Base-by-base conservation (phyloP, 164 flowering plant species). In the Pachysandra terminalis region DNA sequence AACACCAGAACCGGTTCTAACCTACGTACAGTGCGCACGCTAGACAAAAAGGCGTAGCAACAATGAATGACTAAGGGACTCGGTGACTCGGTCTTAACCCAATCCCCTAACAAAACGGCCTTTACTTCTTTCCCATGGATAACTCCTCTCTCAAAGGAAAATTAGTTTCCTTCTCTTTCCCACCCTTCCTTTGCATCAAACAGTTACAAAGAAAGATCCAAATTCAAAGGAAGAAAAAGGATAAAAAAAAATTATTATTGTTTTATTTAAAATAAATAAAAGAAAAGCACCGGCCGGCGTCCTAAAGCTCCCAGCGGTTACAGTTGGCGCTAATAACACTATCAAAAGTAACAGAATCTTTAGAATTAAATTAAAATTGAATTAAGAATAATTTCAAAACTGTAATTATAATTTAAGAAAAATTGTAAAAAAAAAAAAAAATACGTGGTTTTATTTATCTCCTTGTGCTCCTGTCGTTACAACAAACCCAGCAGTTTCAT, bases 91-190 rank as follows among this genome's bases (percentile, higher is more conserved):
- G 74, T 71, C 75, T 66, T n/a, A 64, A 51, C 14, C 61, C 60
- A 32, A 32, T 70, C 65, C 49, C 59, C 68, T 65, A 63, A 69
- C 66, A 65, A 70, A 64, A 64, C 75, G 73, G 68, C 77, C 68
- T 66, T 75, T 61, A 75, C 66, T 70, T 27, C n/a, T n/a, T n/a
- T n/a, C 25, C 77, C 73, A 45, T 48, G 65, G 26, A 69, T 60
- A 64, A 45, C 74, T 69, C 70, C 81, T 24, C 68, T 66, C 69
- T 57, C 68, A 59, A 59, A 37, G 68, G 72, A 41, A 66, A 37
- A 73, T 81, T 77, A 61, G 74, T 76, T 83, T 72, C 77, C 35
- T 56, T 60, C 64, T 22, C 68, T 53, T 72, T 72, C 67, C 69
- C 76, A 53, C 77, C 72, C 13, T 68, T 49, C 59, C 48, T 79